A percentile compares a stretch with the other conserved stretches of the same genome.
Conservation (phyloP, 2,329 filamentous ascomycete genomes). For the Colletotrichum incanum region DNA sequence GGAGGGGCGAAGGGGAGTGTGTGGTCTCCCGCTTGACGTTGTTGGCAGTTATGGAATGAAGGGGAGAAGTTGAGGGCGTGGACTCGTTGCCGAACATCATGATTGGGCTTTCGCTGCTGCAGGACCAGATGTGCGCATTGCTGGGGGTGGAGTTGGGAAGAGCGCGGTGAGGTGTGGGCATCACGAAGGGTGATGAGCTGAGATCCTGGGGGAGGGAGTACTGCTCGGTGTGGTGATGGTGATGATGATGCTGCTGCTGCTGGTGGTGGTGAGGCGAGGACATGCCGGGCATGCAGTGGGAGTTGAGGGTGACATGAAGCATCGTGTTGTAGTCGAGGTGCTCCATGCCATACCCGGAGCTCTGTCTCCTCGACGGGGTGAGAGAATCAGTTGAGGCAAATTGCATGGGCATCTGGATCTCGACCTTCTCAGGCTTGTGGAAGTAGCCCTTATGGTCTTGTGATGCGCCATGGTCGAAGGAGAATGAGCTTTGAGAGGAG, state of each 20-base stretch:
- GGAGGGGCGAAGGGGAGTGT: slow-evolving; percentile 51
- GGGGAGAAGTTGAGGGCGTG: slow-evolving; percentile 50
- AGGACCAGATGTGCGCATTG: slow-evolving; percentile 57
- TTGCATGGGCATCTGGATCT: slow-evolving; percentile 38
- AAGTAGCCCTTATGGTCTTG: slow-evolving; percentile 40
- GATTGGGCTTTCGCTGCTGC: slow-evolving; percentile 59
- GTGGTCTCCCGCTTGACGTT: slow-evolving; percentile 55
- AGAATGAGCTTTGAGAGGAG: slow-evolving; percentile 47
- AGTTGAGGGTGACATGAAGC: slow-evolving; percentile 49
- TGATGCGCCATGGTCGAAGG: slow-evolving; percentile 39
- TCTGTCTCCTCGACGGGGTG: slow-evolving; percentile 40
- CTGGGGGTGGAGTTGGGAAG: slow-evolving; percentile 57
- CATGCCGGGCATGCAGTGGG: slow-evolving; percentile 43
- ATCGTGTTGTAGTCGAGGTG: slow-evolving; percentile 57
- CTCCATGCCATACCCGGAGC: slow-evolving; percentile 47
- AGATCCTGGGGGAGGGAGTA: slow-evolving; percentile 41
- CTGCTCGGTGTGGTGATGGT: slow-evolving; percentile 27
- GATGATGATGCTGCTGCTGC: slow-evolving; percentile 10
- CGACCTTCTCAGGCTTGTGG: slow-evolving; percentile 37
- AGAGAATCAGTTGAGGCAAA: slow-evolving; percentile 33
- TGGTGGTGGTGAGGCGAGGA: slow-evolving; percentile 38
- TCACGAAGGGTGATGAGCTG: slow-evolving; percentile 43
- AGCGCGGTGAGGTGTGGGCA: slow-evolving; percentile 43
- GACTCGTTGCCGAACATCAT: slow-evolving; percentile 53
- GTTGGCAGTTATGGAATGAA: slow-evolving; percentile 51